Evolutionary conservation across 2,329 filamentous ascomycete genomes (phyloP), one percentile per base, ranked within the genome.

Genomic region (Pseudogymnoascus sp.): DNA sequence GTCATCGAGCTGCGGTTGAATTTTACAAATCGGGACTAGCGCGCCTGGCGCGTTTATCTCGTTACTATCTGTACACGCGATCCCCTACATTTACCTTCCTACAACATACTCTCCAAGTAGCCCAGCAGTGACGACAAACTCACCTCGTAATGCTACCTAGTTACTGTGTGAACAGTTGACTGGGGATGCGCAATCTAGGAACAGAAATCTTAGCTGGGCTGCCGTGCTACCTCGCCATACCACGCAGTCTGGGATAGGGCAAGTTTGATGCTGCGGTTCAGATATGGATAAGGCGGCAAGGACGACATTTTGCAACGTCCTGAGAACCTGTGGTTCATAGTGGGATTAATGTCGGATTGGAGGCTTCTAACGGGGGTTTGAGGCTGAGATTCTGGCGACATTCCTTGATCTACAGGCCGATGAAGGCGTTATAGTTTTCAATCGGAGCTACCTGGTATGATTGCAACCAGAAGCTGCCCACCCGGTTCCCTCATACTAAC

Each of bases 181-280:
- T 63, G 61, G 63, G 67, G 33, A 69, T 72, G 71, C 64, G 68
- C 72, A 67, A 64, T 47, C 64, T 63, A 65, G 64, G 71, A 73
- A 73, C 71, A 73, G 71, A 73, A 64, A 73, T 73, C 71, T 72
- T 66, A 73, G 71, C 69, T 68, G 69, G 62, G n/a, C 30, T 53
- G 28, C 47, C 57, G 57, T 58, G 33, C 35, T 37, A 36, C 3
- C 25, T 3, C 8, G 22, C 58, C 30, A 35, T 35, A 43, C 37
- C 58, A 57, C 58, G 58, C 38, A 15, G 20, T 22, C n/a, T 30
- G 33, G 9, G 57, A 59, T 43, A 25, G 28, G 57, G 14, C 15
- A 25, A 4, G 35, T 59, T 25, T 15, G 38, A 50, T 41, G 58
- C 58, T 22, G 35, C 12, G 39, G 57, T 58, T 22, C 20, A 57